These are phyloP conservation scores for Nasturtium officinale DNA, from an alignment of 345 rosid genomes.

Conservation along the genomic window DNA sequence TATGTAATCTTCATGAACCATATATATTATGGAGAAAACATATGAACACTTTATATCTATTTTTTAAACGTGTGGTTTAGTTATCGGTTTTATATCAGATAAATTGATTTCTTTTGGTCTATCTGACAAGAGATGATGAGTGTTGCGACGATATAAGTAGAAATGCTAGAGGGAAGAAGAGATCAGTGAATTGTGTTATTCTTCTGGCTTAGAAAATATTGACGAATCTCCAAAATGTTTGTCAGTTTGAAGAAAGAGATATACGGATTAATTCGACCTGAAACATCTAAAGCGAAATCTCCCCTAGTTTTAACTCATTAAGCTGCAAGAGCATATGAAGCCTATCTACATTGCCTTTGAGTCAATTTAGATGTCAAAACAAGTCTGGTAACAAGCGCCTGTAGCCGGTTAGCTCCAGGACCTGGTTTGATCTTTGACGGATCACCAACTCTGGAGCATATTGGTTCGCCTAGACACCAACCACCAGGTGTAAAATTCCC, in stretches of 20 bases:
- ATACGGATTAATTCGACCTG: background rate
- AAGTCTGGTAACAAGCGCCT: constrained; percentile 56
- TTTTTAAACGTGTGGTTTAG: background rate
- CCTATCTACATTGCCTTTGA: constrained; percentile 73
- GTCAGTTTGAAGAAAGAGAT: constrained; percentile 19
- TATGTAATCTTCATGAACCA: constrained; percentile 6
- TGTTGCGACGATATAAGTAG: background rate
- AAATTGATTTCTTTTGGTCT: background rate
- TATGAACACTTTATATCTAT: constrained; percentile 13
- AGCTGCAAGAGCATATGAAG: background rate
- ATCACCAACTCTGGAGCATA: constrained; percentile 73
- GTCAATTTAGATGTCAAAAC: constrained; percentile 47
- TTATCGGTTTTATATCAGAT: background rate
- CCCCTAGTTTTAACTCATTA: background rate
- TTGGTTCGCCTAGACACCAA: constrained; percentile 81
- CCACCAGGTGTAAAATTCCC: constrained; percentile 88
- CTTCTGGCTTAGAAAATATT: constrained; percentile 16
- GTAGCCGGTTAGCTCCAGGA: constrained; percentile 75
- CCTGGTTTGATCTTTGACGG: constrained; percentile 64
- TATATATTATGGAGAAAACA: background rate
- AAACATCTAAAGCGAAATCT: background rate
- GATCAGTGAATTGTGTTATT: constrained; percentile 17
- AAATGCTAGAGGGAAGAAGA: background rate
- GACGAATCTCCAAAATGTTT: constrained; percentile 17
- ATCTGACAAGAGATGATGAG: background rate